Percentiles rank a stretch among this genome's conserved stretches.
phyloP scores from a whole-genome alignment of 1,139 yeast species.

The Zhuliangozyma parablackwelliae region DNA sequence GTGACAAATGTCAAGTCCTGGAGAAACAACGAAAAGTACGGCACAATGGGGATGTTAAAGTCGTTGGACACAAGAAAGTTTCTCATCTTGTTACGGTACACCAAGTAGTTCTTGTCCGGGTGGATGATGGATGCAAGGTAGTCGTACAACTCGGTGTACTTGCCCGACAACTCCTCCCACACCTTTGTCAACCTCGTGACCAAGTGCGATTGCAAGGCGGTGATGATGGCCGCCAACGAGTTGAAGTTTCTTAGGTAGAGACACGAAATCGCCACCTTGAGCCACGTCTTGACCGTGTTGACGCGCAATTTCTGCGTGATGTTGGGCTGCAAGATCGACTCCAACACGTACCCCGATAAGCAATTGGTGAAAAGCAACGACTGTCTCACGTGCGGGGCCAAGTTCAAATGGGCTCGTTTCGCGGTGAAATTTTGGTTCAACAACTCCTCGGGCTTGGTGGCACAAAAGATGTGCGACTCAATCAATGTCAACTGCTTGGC shows the following conservation, averaged over 20 bases:
- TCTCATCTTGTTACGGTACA: constrained; percentile 66
- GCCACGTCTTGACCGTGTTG: constrained; percentile 71
- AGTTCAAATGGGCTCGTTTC: constrained; percentile 55
- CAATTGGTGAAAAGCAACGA: constrained; percentile 75
- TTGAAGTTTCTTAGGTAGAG: constrained; percentile 78
- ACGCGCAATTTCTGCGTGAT: constrained; percentile 48
- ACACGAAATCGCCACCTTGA: constrained; percentile 80
- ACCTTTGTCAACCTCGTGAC: constrained; percentile 62
- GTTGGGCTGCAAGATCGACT: constrained; percentile 61
- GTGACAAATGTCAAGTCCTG: constrained; percentile 85
- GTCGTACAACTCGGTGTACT: constrained; percentile 62
- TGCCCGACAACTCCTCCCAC: constrained; percentile 65
- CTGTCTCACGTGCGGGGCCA: constrained; percentile 70
- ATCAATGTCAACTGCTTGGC: constrained; percentile 83
- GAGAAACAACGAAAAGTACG: constrained; percentile 77
- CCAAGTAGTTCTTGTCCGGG: constrained; percentile 78
- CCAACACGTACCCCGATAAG: constrained; percentile 77
- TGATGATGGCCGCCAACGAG: constrained; percentile 82
- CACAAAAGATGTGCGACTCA: constrained; percentile 68
- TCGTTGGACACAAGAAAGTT: constrained; percentile 51
- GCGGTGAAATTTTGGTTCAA: constrained; percentile 69
- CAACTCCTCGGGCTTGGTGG: constrained; percentile 67
- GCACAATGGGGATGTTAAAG: constrained; percentile 68
- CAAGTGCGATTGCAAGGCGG: constrained; percentile 78
- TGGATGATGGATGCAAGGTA: constrained; percentile 68